Conservation (phyloP, 192 early-diverging fungal genomes). For the Coemansia sp. region DNA sequence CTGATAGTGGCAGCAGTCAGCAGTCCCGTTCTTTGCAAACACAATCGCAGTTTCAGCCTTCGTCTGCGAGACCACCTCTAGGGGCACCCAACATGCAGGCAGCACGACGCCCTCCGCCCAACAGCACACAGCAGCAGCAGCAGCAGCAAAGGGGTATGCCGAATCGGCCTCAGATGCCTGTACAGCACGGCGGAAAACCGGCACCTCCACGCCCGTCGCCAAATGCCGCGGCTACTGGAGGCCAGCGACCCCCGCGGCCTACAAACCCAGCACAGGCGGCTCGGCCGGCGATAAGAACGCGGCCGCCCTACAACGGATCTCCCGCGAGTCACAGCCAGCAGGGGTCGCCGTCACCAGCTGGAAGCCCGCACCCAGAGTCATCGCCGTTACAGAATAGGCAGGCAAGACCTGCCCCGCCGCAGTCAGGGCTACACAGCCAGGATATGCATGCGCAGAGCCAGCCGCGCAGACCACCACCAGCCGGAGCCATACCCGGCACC, state of each 20-base stretch:
- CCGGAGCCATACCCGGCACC: slow-evolving; percentile 1
- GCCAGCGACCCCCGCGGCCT: slow-evolving; percentile 13
- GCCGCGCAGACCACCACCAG: slow-evolving; percentile 2
- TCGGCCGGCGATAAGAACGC: slow-evolving; percentile 11
- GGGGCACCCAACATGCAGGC: background rate
- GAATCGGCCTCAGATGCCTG: background rate
- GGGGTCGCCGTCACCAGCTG: slow-evolving; percentile 16
- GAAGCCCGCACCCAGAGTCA: slow-evolving; percentile 17
- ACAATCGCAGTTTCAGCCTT: slow-evolving; percentile 1
- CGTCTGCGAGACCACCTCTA: background rate
- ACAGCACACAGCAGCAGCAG: background rate
- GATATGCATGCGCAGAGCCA: slow-evolving; percentile 9
- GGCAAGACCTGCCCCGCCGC: slow-evolving; percentile 9
- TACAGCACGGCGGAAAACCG: background rate
- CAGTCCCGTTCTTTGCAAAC: background rate
- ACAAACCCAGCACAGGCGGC: background rate
- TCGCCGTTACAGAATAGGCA: slow-evolving; percentile 9
- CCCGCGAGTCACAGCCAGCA: slow-evolving; percentile 13
- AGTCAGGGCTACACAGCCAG: slow-evolving; percentile 9
- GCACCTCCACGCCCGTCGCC: background rate
- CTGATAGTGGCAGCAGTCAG: background rate
- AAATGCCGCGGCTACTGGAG: background rate
- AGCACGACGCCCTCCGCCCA: slow-evolving; percentile 16
- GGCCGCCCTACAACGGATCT: slow-evolving; percentile 4
- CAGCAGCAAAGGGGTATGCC: slow-evolving; percentile 10